Evolutionary conservation across 768 basidiomycete species (phyloP), one percentile per base, ranked within the genome.

Genomic region (Auricularia sp.): DNA sequence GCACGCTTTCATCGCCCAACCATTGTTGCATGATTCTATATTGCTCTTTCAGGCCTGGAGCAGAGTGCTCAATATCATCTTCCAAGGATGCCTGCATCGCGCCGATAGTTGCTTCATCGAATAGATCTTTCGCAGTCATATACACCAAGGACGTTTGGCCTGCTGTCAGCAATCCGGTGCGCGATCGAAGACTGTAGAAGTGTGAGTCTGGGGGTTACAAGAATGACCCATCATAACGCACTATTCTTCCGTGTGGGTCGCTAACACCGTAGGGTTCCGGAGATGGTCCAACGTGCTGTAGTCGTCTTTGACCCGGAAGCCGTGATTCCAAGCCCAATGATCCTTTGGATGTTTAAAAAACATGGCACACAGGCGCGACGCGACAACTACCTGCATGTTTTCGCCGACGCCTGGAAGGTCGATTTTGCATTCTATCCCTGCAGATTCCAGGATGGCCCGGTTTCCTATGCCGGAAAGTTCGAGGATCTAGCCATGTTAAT

Each of bases 391-490:
- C 29, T 29, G 29, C 29, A 29, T 29, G 29, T 29, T 29, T 29
- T 29, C 86, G 11, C 91, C 90, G 0, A 94, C 90, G 18, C 86
- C 87, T 1, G 88, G 87, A 14, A 91, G 80, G 63, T 89, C 83
- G 14, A 88, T 78, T 34, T 83, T 61, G 65, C 78, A 76, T 6
- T 74, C 68, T 36, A 92, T 80, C 11, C 77, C 77, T 62, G 81
- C 74, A 39, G 73, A 74, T 47, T 79, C 69, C 47, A 91, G 74
- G 47, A 87, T 67, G 0, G 73, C 70, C 2, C 71, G 68, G 0
- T 81, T 77, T 2, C 91, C 91, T 63, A 94, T 86, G 5, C 91
- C 88, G 0, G 86, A 87, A 2, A 86, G 72, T 68, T 86, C 82
- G 1, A 86, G 78, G 8, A 87, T 73, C 68, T 84, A 33, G 29